A percentile compares a stretch with the other conserved stretches of the same genome.
Evolutionary conservation across 2,329 filamentous ascomycete species (phyloP).

Genomic region (Pestalotiopsis sp.): DNA sequence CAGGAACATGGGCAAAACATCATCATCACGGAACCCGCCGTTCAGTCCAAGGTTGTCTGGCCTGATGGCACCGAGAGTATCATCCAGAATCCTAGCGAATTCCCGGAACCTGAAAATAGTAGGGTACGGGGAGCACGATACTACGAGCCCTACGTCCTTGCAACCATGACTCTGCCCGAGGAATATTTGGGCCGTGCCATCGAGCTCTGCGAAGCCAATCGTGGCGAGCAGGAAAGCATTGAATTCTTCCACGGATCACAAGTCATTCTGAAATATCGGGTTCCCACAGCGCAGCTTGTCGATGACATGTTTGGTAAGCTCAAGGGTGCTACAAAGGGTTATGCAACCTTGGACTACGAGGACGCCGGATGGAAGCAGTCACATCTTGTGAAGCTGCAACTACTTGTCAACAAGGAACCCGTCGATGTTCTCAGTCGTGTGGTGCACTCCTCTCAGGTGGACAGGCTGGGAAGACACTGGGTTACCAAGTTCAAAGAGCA

Average conservation of each 20-base stretch:
- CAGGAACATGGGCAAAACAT: constrained; percentile 94
- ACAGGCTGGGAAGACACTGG: constrained; percentile 82
- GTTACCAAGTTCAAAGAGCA: constrained; percentile 96
- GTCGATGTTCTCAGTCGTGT: constrained; percentile 95
- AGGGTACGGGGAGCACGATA: constrained; percentile 45
- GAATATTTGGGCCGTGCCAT: constrained; percentile 95
- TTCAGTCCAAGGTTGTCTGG: constrained; percentile 86
- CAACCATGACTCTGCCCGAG: constrained; percentile 88
- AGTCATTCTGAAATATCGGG: constrained; percentile 90
- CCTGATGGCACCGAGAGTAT: constrained; percentile 75
- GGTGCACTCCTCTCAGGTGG: constrained; percentile 79
- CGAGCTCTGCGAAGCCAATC: constrained; percentile 87
- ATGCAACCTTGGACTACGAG: constrained; percentile 95
- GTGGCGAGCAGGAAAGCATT: constrained; percentile 83
- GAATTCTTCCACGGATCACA: constrained; percentile 91
- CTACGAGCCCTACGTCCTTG: constrained; percentile 59
- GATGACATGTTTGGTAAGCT: constrained; percentile 98
- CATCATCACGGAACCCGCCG: constrained; percentile 94
- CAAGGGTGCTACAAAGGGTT: constrained; percentile 91
- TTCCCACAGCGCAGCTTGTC: constrained; percentile 87
- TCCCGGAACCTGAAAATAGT: constrained; percentile 68
- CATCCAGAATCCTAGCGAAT: constrained; percentile 84
- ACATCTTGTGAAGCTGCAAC: constrained; percentile 83
- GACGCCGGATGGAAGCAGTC: constrained; percentile 85
- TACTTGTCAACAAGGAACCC: constrained; percentile 89